Conservation (phyloP, 164 flowering plant species). For the Annona cherimola region DNA sequence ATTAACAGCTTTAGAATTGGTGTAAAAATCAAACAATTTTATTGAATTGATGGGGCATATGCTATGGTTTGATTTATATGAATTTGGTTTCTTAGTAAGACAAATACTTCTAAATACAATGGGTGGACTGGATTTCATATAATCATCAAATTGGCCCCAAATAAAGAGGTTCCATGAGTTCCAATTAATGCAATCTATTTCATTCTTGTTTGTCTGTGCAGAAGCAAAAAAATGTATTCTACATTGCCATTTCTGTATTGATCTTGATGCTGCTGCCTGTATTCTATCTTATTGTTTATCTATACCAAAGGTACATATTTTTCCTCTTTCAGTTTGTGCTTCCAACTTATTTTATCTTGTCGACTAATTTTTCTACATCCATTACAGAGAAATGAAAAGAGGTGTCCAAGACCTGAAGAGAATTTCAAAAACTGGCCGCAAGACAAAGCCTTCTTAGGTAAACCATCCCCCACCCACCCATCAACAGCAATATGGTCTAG, state of each 20-base stretch:
- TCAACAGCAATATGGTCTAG: no score
- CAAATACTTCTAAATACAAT: no score
- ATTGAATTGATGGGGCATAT: no score
- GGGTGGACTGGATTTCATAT: no score
- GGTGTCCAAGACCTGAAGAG: conserved; percentile 71
- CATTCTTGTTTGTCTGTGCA: conserved; percentile 32
- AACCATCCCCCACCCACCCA: no score
- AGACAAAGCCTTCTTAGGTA: conserved; percentile 63
- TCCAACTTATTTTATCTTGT: background rate
- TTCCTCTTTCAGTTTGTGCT: background rate
- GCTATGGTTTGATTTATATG: no score
- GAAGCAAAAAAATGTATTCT: conserved; percentile 67
- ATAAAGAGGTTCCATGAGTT: no score
- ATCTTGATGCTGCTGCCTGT: conserved; percentile 80
- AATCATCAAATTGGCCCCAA: no score
- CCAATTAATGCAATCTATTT: background rate
- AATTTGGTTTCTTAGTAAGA: no score
- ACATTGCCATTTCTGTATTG: conserved; percentile 65
- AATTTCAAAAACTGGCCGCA: conserved; percentile 44
- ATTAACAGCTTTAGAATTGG: no score
- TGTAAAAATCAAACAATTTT: no score
- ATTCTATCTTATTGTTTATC: conserved; percentile 68
- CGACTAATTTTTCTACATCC: background rate
- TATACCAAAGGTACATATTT: conserved; percentile 62
- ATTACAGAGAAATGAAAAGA: conserved; percentile 54